Evolutionary conservation across 805 yeast genomes (phyloP).

Genomic region (Hanseniaspora guilliermondii): DNA sequence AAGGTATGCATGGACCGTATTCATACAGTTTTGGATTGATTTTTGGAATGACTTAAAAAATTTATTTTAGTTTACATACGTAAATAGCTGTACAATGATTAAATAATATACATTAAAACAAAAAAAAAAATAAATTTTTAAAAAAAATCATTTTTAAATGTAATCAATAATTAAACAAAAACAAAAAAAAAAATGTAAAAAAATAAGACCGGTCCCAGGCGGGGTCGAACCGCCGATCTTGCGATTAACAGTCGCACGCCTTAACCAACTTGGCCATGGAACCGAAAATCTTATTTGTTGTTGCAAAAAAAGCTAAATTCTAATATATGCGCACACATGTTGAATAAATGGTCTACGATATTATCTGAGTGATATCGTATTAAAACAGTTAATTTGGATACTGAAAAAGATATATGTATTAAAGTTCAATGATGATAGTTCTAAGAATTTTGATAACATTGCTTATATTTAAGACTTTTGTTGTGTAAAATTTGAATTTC

Average conservation of each 20-base stretch:
- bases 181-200: background rate
- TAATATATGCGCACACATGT: background rate
- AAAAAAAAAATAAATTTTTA: background rate
- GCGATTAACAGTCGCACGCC: slow-evolving; percentile 56
- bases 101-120: background rate
- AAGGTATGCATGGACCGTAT: background rate
- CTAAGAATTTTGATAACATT: no score
- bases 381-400: no score
- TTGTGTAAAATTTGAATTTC: no score
- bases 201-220: slow-evolving; percentile 36
- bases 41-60: background rate
- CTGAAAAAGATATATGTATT: no score
- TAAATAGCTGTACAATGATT: background rate
- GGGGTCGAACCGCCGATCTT: slow-evolving; percentile 52
- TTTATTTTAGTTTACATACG: background rate
- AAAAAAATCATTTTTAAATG: background rate
- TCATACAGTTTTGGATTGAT: background rate
- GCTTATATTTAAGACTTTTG: no score
- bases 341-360: background rate
- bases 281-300: slow-evolving; percentile 22
- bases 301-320: background rate
- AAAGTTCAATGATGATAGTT: no score
- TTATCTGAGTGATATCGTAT: no score
- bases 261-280: slow-evolving; percentile 49
- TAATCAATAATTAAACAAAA: background rate